phyloP scores from a whole-genome alignment of 2,329 filamentous ascomycete genomes.

The Helicocarpus griseus region DNA sequence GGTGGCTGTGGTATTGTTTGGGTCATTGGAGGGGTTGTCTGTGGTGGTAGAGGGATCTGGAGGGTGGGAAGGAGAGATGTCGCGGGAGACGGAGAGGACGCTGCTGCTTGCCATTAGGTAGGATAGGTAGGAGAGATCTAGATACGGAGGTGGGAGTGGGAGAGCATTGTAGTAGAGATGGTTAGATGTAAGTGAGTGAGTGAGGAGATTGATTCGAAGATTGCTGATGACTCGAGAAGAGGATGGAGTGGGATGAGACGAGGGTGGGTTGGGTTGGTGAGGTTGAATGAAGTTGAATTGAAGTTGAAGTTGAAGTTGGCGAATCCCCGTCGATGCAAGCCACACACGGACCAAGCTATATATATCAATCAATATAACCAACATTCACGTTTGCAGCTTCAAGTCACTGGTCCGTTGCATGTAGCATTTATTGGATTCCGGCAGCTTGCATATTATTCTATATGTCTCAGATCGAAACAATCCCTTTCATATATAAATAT shows the following conservation, averaged over 20 bases:
- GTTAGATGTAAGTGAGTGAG: neutral
- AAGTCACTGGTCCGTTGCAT: too few species aligned
- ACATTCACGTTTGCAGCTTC: too few species aligned
- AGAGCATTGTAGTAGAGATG: neutral
- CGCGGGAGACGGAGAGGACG: conserved; percentile 6
- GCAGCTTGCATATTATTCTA: too few species aligned
- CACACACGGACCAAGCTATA: too few species aligned
- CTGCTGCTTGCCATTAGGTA: conserved; percentile 8
- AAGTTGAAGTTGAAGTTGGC: neutral
- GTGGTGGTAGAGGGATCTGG: neutral
- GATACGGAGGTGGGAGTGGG: neutral
- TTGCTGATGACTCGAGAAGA: too few species aligned
- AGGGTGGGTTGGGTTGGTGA: neutral
- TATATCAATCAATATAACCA: too few species aligned
- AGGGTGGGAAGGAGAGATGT: conserved; percentile 1
- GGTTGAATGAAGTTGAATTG: neutral
- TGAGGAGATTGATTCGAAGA: too few species aligned
- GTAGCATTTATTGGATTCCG: too few species aligned
- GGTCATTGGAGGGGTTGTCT: neutral
- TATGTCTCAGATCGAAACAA: too few species aligned
- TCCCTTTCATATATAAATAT: too few species aligned
- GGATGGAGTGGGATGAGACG: neutral
- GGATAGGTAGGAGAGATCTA: neutral
- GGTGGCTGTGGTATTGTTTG: neutral
- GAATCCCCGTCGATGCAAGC: too few species aligned